Percentiles rank a stretch among this genome's conserved stretches.
These are phyloP conservation scores for Fusarium dimerum DNA, from an alignment of 2,329 filamentous ascomycete genomes.

Conservation along the genomic window DNA sequence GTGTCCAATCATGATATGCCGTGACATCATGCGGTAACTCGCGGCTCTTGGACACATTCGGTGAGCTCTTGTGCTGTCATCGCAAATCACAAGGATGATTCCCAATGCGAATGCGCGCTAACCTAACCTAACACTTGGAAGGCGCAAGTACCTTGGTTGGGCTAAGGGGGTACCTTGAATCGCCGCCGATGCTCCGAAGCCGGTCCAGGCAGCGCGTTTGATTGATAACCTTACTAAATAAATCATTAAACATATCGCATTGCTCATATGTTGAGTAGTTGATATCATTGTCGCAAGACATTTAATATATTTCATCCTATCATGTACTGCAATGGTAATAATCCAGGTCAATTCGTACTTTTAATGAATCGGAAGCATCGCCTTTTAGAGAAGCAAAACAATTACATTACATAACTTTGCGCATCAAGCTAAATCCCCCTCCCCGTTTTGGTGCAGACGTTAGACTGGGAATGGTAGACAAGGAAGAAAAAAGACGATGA, in stretches of 20 bases:
- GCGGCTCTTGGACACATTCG: constrained; percentile 17
- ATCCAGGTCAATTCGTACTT: too few relatives aligned
- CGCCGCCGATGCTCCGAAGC: constrained; percentile 27
- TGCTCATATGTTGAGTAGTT: neutral
- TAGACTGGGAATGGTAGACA: constrained; percentile 1
- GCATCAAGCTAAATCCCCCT: neutral
- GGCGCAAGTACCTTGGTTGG: neutral
- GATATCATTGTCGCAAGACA: too few relatives aligned
- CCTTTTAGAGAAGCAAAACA: too few relatives aligned
- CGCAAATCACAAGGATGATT: too few relatives aligned
- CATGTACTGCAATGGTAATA: too few relatives aligned
- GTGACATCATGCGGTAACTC: constrained; percentile 28
- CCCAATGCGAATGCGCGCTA: too few relatives aligned
- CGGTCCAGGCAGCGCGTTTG: constrained; percentile 6
- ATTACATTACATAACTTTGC: neutral
- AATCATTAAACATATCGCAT: neutral
- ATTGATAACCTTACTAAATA: neutral
- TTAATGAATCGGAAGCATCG: too few relatives aligned
- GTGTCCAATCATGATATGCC: constrained; percentile 18
- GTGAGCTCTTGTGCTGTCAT: too few relatives aligned
- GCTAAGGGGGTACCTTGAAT: constrained; percentile 6
- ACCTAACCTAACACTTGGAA: neutral
- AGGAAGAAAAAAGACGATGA: constrained; percentile 21
- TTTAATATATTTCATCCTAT: too few relatives aligned
- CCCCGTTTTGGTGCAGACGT: neutral